Evolutionary conservation across 495 filamentous ascomycete species (phyloP).

Genomic region (Hypoxylon intermedium): DNA sequence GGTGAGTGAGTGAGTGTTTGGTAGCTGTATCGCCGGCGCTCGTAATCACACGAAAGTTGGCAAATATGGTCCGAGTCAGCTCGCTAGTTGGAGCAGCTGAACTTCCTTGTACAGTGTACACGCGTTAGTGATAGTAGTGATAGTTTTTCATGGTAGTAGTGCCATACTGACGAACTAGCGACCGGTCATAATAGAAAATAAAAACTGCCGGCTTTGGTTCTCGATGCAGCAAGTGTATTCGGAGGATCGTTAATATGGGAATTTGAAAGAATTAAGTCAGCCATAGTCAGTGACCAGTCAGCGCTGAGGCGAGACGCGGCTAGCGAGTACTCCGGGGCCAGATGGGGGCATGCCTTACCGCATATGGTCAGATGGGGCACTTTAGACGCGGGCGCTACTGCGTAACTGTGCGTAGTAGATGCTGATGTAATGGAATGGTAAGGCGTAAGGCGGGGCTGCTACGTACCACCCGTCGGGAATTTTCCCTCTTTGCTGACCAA

Average conservation of each 20-base stretch:
- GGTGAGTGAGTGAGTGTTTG: no score
- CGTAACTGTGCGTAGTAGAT: background rate
- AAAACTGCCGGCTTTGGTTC: conserved; percentile 25
- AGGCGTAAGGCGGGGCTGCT: conserved; percentile 18
- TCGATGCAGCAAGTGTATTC: conserved; percentile 25
- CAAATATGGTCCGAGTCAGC: no score
- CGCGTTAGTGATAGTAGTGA: no score
- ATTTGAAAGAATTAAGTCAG: conserved; percentile 41
- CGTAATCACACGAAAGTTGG: no score
- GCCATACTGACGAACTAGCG: no score
- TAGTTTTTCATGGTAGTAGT: no score
- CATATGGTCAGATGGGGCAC: no score
- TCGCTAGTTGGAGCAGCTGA: no score
- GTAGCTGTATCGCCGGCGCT: no score
- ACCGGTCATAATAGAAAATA: no score
- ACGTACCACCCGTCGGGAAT: conserved; percentile 27
- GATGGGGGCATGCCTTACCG: conserved; percentile 1
- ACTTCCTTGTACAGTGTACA: no score
- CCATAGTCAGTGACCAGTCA: conserved; percentile 25
- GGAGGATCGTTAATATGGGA: conserved; percentile 22
- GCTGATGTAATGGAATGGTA: conserved; percentile 37
- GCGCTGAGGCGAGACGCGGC: background rate
- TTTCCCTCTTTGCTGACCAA: conserved; percentile 25
- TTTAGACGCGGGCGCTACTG: conserved; percentile 5
- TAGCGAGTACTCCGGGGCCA: background rate